Evolutionary conservation across 352 stramenopile species (phyloP).

Genomic region (Pythium grandisporangium): DNA sequence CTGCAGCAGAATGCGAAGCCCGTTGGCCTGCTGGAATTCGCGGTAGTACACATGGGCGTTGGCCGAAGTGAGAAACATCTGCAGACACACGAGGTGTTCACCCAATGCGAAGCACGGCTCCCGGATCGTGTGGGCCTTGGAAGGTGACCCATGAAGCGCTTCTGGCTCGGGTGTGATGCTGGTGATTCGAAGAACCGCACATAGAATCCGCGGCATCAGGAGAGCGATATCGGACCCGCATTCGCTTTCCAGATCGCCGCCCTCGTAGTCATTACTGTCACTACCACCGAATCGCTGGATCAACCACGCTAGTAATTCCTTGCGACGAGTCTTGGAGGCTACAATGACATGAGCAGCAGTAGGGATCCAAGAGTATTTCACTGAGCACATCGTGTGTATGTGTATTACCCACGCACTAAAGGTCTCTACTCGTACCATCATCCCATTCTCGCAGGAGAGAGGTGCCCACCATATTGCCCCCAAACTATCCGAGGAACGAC

Average conservation of each 20-base stretch:
- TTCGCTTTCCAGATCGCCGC: conserved; percentile 23
- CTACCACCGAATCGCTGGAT: conserved; percentile 16
- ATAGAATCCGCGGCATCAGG: conserved; percentile 46
- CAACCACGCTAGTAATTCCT: conserved; percentile 49
- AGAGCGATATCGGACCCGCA: conserved; percentile 37
- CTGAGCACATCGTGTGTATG: no score
- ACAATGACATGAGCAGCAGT: not conserved
- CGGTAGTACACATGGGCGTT: conserved; percentile 29
- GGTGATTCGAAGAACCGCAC: no score
- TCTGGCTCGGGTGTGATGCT: no score
- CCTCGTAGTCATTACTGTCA: not conserved
- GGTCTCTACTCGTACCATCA: no score
- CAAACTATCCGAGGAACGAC: not conserved
- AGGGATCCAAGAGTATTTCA: not conserved
- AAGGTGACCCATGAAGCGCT: no score
- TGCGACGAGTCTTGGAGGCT: conserved; percentile 42
- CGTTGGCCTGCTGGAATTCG: conserved; percentile 46
- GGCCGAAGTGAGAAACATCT: conserved; percentile 30
- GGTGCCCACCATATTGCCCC: not conserved
- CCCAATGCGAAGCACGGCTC: conserved; percentile 17
- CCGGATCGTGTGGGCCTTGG: not conserved
- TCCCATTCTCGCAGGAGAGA: conserved; percentile 57
- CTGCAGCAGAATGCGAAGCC: conserved; percentile 31
- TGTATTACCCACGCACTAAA: no score
- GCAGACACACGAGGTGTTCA: conserved; percentile 38